Percentiles rank a stretch among this genome's conserved stretches.
Evolutionary conservation across 2,329 filamentous ascomycete genomes (phyloP).

Genomic region (Aspergillus sp.): DNA sequence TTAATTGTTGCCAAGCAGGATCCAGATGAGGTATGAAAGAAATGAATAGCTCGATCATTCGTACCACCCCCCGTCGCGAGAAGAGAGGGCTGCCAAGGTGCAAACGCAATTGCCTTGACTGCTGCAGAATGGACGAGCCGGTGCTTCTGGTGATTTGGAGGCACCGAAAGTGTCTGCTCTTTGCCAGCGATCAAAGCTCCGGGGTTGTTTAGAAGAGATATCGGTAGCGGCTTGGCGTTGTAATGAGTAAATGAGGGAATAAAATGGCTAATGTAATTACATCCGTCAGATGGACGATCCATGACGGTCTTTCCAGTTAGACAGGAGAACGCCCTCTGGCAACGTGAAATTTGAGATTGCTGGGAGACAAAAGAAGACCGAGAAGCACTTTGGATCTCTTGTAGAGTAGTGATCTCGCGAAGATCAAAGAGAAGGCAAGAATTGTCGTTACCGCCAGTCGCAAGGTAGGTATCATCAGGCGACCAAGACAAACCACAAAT

Average conservation of each 20-base stretch:
- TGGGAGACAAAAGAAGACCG: constrained; percentile 4
- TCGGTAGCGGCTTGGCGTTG: constrained; percentile 9
- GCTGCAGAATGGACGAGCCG: constrained; percentile 74
- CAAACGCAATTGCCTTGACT: constrained; percentile 94
- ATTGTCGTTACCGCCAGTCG: constrained; percentile 90
- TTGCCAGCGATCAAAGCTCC: constrained; percentile 22
- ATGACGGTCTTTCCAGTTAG: constrained; percentile 12
- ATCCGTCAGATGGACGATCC: constrained; percentile 15
- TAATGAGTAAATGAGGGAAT: constrained; percentile 21
- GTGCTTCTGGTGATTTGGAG: constrained; percentile 55
- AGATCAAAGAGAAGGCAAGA: constrained; percentile 72
- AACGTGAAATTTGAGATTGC: constrained; percentile 6
- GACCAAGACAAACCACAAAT: constrained; percentile 93
- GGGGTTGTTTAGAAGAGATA: constrained; percentile 17
- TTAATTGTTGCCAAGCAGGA: constrained; percentile 81
- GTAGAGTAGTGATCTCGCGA: constrained; percentile 42
- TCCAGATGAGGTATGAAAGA: constrained; percentile 81
- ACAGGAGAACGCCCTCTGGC: constrained; percentile 15
- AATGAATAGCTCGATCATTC: constrained; percentile 92
- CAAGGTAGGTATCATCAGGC: constrained; percentile 64
- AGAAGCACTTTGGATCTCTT: constrained; percentile 2
- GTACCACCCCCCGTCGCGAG: constrained; percentile 87
- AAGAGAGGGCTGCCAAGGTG: constrained; percentile 81
- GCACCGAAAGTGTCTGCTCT: constrained; percentile 42
- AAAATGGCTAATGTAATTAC: constrained; percentile 16